Conservation (phyloP, 305 asterid species). For the Stenogyne calaminthoides region DNA sequence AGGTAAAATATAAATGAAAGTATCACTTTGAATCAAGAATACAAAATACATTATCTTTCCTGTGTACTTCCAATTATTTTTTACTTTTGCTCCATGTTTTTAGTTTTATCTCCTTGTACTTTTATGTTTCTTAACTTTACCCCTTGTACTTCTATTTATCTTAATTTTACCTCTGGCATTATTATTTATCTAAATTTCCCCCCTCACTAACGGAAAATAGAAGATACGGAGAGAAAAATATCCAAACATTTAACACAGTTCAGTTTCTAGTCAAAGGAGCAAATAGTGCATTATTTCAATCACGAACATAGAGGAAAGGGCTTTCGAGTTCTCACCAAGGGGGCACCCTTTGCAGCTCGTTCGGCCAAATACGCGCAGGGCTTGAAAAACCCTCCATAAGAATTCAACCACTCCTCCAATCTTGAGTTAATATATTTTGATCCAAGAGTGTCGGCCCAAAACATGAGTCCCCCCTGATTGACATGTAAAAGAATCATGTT, state of each 20-base stretch:
- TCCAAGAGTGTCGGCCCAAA: constrained; percentile 94
- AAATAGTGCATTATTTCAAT: not conserved
- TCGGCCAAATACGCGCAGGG: constrained; percentile 90
- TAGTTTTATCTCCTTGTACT: too few relatives aligned
- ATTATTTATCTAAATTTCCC: too few relatives aligned
- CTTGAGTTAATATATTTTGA: constrained; percentile 79
- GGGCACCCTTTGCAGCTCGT: constrained; percentile 80
- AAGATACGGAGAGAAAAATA: too few relatives aligned
- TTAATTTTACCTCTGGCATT: too few relatives aligned
- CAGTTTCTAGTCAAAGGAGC: not conserved
- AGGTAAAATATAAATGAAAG: not conserved
- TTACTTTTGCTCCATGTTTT: too few relatives aligned
- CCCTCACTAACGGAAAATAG: too few relatives aligned
- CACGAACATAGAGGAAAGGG: not conserved
- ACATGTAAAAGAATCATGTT: not conserved
- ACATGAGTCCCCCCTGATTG: constrained; percentile 85
- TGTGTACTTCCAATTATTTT: not conserved
- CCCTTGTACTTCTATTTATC: too few relatives aligned
- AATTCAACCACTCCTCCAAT: constrained; percentile 78
- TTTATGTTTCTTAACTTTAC: too few relatives aligned
- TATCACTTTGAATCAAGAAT: not conserved
- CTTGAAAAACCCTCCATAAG: constrained; percentile 82
- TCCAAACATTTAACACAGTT: too few relatives aligned
- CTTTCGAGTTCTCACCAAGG: constrained; percentile 60
- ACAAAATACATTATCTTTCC: not conserved